Base-by-base conservation (phyloP, 306 rosid species). In the Vachellia collinsii region DNA sequence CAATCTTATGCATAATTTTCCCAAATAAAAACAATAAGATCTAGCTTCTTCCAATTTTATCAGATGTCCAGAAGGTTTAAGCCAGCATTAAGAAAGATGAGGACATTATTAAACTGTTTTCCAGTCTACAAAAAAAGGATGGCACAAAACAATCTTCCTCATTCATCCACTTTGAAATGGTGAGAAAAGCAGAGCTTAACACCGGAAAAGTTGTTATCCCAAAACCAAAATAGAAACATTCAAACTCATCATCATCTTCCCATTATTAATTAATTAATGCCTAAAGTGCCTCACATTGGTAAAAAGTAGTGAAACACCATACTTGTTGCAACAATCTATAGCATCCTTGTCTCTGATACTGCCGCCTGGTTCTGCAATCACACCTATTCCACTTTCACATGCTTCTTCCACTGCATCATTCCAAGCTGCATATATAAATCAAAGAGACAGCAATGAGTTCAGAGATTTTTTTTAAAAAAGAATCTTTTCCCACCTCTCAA, bases 391-490 rank as follows among this genome's bases (percentile, higher is more conserved):
- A 20, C 90, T 88, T 74, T 90, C 83, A 81, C 99, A 94, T 77
- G 97, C 97, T 90, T 93, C 95, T 87, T 95, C 97, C 84, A 95
- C 98, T 3, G 96, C 98, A 81, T 93, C 99, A 20, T 95, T 91
- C 98, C 99, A 93, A 78, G 98, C 98, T 93, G 93, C 66, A n/a
- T 20, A 84, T n/a, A 82, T 46, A 78, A 37, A 86, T 76, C 58
- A 76, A 66, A 66, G 44, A 50, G 56, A 29, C 68, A 37, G 25
- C 68, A 25, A 29, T 58, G 76, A 13, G 14, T 66, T 38, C 22
- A 66, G 71, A 66, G 47, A 36, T 19, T 6, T 14, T 17, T 46
- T 22, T 16, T 17, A 51, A 51, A 51, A 12, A 7, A 44, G 11
- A 47, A 36, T 6, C 22, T 14, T 64, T 64, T 14, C 43, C 22